Evolutionary conservation across 2,329 filamentous ascomycete genomes (phyloP).

Genomic region (Curvularia eragrostidis): DNA sequence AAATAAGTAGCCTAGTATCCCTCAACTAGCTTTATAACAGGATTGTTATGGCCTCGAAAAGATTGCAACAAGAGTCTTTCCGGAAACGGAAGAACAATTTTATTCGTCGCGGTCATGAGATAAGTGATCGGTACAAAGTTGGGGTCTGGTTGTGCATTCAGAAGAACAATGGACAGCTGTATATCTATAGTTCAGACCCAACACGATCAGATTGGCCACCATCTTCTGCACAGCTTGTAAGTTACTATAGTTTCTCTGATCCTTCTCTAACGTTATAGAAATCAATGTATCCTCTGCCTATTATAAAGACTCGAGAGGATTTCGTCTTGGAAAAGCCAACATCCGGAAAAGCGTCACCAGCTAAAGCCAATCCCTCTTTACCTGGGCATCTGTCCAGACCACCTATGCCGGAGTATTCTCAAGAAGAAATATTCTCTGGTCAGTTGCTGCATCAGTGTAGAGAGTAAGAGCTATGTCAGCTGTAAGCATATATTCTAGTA

Average conservation of each 20-base stretch:
- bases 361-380: constrained; percentile 6
- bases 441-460: constrained; percentile 9
- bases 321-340: background rate
- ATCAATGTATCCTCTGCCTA: constrained; percentile 14
- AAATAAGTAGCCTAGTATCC: constrained; percentile 13
- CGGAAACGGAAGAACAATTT: constrained; percentile 24
- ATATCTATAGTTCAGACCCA: constrained; percentile 23
- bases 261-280: constrained; percentile 3
- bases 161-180: constrained; percentile 23
- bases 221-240: constrained; percentile 12
- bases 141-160: constrained; percentile 22
- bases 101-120: constrained; percentile 18
- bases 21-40: constrained; percentile 4
- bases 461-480: background rate
- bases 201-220: constrained; percentile 16
- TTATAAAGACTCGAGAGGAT: constrained; percentile 16
- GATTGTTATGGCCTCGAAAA: constrained; percentile 20
- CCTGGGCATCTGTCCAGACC: constrained; percentile 19
- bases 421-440: constrained; percentile 20
- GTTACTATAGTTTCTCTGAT: constrained; percentile 1
- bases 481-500: background rate
- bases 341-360: background rate
- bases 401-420: constrained; percentile 19
- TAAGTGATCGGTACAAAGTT: constrained; percentile 22
- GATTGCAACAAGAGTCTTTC: constrained; percentile 25